These are phyloP conservation scores for Trichoderma brevicompactum DNA, from an alignment of 2,329 filamentous ascomycete species.

Conservation along the genomic window DNA sequence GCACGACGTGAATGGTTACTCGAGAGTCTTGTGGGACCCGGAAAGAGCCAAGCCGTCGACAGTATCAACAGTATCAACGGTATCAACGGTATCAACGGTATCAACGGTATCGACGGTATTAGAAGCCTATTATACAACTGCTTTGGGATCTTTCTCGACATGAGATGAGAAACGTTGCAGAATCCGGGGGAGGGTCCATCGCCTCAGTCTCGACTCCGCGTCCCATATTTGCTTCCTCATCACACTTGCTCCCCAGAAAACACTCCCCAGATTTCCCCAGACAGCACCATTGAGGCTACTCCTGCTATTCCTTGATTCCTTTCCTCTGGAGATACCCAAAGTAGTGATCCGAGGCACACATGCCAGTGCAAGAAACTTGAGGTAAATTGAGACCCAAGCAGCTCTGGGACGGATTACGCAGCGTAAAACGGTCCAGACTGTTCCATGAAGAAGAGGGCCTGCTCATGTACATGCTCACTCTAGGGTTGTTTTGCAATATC, in stretches of 20 bases:
- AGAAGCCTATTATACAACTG: neutral
- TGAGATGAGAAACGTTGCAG: neutral
- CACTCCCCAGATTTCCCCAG: conserved; percentile 23
- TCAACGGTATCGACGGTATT: neutral
- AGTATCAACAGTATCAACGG: too few species aligned
- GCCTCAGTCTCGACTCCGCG: conserved; percentile 14
- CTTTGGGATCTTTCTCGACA: neutral
- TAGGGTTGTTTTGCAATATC: conserved; percentile 8
- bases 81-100: too few species aligned
- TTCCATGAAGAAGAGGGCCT: neutral
- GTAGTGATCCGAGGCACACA: conserved; percentile 25
- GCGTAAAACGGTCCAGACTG: conserved; percentile 9
- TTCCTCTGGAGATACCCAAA: conserved; percentile 17
- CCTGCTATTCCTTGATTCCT: neutral
- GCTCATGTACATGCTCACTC: neutral
- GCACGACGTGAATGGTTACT: too few species aligned
- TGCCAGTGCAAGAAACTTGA: conserved; percentile 10
- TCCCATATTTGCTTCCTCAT: neutral
- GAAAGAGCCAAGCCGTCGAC: too few species aligned
- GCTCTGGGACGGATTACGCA: neutral
- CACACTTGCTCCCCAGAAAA: conserved; percentile 12
- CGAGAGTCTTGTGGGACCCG: too few species aligned
- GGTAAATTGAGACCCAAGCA: neutral
- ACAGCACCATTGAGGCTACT: neutral
- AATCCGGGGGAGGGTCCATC: conserved; percentile 23